A percentile compares a stretch with the other conserved stretches of the same genome.
Evolutionary conservation across 2,329 filamentous ascomycete genomes (phyloP).

Genomic region (Clarireedia monteithiana): DNA sequence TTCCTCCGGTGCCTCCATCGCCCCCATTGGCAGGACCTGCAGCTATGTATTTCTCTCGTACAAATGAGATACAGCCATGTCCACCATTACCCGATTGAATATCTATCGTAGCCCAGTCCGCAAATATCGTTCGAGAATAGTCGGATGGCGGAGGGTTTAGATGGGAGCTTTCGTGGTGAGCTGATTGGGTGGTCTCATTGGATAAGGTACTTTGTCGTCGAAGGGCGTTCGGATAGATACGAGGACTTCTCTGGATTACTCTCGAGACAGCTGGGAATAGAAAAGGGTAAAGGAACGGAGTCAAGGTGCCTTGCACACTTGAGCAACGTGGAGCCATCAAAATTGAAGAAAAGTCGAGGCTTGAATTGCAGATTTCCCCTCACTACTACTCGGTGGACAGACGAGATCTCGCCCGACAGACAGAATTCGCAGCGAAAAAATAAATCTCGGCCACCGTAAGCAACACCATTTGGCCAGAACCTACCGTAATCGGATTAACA

Average conservation of each 20-base stretch:
- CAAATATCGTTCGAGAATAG: constrained; percentile 75
- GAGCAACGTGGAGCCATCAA: constrained; percentile 28
- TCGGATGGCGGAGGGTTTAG: constrained; percentile 79
- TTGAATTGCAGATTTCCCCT: neutral
- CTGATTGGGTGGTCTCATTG: constrained; percentile 7
- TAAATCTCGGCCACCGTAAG: constrained; percentile 6
- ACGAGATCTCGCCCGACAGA: neutral
- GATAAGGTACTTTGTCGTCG: constrained; percentile 17
- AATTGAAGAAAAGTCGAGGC: neutral
- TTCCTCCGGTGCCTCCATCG: constrained; percentile 86
- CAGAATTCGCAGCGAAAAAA: neutral
- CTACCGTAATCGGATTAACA: neutral
- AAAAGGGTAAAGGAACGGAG: constrained; percentile 29
- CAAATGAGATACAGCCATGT: constrained; percentile 88
- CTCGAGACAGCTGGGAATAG: constrained; percentile 15
- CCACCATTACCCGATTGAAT: constrained; percentile 76
- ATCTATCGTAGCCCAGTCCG: constrained; percentile 74
- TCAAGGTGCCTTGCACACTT: constrained; percentile 23
- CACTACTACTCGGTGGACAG: constrained; percentile 1
- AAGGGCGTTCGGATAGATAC: constrained; percentile 12
- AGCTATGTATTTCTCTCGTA: constrained; percentile 81
- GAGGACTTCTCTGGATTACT: neutral
- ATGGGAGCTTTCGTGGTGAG: constrained; percentile 37
- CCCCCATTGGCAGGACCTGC: constrained; percentile 92
- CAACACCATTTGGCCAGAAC: neutral